Evolutionary conservation across 129 eudicot species (phyloP).

Genomic region (Silybum marianum): DNA sequence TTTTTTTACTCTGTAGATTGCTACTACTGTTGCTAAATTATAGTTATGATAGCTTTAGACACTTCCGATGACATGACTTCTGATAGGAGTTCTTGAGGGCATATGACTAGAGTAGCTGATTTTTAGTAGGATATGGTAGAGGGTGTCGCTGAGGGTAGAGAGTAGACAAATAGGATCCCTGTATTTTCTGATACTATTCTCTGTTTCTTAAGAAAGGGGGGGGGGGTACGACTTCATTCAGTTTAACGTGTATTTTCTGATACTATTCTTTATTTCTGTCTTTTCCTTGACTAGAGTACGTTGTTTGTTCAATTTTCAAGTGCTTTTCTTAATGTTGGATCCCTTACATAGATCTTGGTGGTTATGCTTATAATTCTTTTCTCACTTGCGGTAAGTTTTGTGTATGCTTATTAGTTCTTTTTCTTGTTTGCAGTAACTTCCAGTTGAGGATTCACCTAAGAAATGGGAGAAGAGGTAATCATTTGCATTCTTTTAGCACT

Average conservation of each 20-base stretch:
- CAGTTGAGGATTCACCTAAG: conserved; percentile 7
- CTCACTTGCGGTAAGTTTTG: conserved; percentile 18
- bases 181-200: background rate
- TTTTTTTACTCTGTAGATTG: background rate
- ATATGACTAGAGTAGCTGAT: too few species aligned
- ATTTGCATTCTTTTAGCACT: conserved; percentile 16
- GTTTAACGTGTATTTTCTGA: background rate
- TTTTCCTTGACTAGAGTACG: background rate
- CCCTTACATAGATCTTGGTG: background rate
- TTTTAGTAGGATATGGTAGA: too few species aligned
- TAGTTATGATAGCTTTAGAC: background rate
- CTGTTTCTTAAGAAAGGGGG: background rate
- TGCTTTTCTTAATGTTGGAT: background rate
- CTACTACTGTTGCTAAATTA: background rate
- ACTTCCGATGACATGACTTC: background rate
- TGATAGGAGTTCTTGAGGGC: too few species aligned
- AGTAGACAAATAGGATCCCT: background rate
- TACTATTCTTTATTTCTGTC: background rate
- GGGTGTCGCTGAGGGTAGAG: background rate
- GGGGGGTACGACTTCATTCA: background rate
- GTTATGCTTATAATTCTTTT: conserved; percentile 7
- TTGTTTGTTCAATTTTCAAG: background rate
- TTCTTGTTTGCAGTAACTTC: conserved; percentile 23
- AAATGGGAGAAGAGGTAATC: conserved; percentile 37
- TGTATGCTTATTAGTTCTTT: background rate